Percentiles rank a stretch among this genome's conserved stretches.
Evolutionary conservation across 2,329 filamentous ascomycete genomes (phyloP).

Genomic region (Kalmusia sp.): DNA sequence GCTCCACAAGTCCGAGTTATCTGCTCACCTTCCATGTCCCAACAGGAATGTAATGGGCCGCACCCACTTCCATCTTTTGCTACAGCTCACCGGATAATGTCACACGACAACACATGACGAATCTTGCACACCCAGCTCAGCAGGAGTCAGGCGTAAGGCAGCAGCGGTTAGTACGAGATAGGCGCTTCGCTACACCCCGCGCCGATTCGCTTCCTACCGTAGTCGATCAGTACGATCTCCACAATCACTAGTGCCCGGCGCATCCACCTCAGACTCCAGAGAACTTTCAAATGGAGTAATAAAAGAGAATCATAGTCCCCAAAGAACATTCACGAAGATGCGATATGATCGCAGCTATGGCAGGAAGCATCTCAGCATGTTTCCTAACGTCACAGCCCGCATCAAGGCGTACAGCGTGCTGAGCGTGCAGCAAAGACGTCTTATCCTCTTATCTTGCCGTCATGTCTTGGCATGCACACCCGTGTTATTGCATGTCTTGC

Average conservation of each 20-base stretch:
- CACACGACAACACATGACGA: not conserved
- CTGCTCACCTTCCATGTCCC: not conserved
- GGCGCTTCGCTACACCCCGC: not conserved
- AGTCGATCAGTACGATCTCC: constrained; percentile 3
- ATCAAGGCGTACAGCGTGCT: constrained; percentile 5
- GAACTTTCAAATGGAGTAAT: not conserved
- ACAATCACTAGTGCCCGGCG: too few species aligned
- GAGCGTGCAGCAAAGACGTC: constrained; percentile 14
- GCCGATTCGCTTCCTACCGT: not conserved
- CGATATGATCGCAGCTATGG: not conserved
- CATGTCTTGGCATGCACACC: constrained; percentile 27
- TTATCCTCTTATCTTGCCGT: constrained; percentile 24
- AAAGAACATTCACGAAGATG: not conserved
- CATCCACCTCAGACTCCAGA: too few species aligned
- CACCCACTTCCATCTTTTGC: not conserved
- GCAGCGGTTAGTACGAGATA: not conserved
- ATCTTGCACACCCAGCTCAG: not conserved
- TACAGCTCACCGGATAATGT: not conserved
- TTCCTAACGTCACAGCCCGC: constrained; percentile 1
- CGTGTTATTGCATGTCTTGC: constrained; percentile 7
- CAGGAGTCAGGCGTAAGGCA: not conserved
- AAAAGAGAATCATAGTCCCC: not conserved
- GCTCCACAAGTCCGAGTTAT: too few species aligned
- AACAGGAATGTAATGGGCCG: not conserved
- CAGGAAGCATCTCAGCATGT: not conserved